phyloP scores from a whole-genome alignment of 83 land plant genomes.

The Isoetes engelmannii region DNA sequence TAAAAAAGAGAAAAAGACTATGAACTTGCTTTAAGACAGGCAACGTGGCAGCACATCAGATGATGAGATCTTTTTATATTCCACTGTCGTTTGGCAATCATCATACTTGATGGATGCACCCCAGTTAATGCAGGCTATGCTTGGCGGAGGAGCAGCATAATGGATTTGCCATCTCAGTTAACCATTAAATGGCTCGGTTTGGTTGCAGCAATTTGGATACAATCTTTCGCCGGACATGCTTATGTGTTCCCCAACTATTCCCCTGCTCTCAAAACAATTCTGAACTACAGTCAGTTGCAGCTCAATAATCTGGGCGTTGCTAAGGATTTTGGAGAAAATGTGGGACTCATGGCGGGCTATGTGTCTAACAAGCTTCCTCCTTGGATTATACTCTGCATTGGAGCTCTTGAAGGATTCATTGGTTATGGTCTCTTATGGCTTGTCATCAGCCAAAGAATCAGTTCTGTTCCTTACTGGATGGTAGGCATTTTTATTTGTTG shows the following conservation, averaged over 20 bases:
- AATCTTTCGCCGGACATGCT: constrained; percentile 58
- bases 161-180: too few species aligned
- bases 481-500: constrained; percentile 21
- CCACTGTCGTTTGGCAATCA: too few species aligned
- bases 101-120: too few species aligned
- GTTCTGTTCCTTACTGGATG: constrained; percentile 63
- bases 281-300: constrained; percentile 52
- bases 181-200: constrained; percentile 51
- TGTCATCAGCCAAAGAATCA: constrained; percentile 47
- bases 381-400: constrained; percentile 43
- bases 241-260: constrained; percentile 63
- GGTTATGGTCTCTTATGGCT: constrained; percentile 74
- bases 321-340: constrained; percentile 60
- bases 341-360: constrained; percentile 57
- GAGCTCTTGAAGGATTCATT: constrained; percentile 38
- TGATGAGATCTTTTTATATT: too few species aligned
- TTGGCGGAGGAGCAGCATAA: too few species aligned
- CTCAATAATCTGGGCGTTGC: constrained; percentile 65
- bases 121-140: too few species aligned
- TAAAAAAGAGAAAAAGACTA: too few species aligned
- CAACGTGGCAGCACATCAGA: too few species aligned
- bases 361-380: constrained; percentile 45
- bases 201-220: constrained; percentile 64
- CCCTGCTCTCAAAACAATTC: constrained; percentile 39
- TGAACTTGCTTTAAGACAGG: too few species aligned